These are phyloP conservation scores for Coemansia sp. DNA, from an alignment of 192 early-diverging fungal genomes.

Conservation along the genomic window DNA sequence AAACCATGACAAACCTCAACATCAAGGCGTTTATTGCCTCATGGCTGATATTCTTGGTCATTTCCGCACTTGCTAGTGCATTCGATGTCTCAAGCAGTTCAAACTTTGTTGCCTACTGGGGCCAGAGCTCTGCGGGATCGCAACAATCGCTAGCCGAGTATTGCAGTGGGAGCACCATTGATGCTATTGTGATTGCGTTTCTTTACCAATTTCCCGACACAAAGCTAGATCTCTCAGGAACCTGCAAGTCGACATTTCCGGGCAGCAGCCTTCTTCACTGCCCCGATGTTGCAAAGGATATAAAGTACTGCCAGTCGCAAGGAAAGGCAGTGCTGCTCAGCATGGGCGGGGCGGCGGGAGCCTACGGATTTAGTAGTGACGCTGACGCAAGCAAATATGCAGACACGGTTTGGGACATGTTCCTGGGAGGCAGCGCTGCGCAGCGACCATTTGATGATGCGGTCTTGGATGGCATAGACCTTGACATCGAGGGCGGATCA, in stretches of 20 bases:
- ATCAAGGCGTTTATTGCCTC: background rate
- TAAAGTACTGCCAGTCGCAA: constrained; percentile 64
- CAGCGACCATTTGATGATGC: constrained; percentile 64
- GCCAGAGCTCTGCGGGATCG: constrained; percentile 51
- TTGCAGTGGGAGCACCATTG: constrained; percentile 61
- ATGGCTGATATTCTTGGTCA: background rate
- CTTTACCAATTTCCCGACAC: constrained; percentile 60
- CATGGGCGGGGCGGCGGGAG: constrained; percentile 67
- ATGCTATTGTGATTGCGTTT: constrained; percentile 63
- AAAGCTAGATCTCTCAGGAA: constrained; percentile 60
- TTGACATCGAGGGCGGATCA: constrained; percentile 61
- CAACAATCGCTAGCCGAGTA: constrained; percentile 56
- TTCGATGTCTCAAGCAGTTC: constrained; percentile 36
- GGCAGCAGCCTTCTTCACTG: constrained; percentile 60
- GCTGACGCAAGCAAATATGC: constrained; percentile 56
- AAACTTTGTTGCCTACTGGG: constrained; percentile 55
- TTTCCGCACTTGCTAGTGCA: constrained; percentile 1
- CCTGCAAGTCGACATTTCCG: constrained; percentile 57
- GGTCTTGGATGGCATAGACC: constrained; percentile 63
- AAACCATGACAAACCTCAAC: background rate
- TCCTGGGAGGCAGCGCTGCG: constrained; percentile 59
- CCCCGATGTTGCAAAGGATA: constrained; percentile 59
- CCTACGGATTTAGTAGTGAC: constrained; percentile 57
- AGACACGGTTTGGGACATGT: constrained; percentile 61
- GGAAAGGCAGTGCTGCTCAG: constrained; percentile 66